Evolutionary conservation across 2,329 filamentous ascomycete species (phyloP).

Genomic region (Dryadomyces quercus-mongolicae): DNA sequence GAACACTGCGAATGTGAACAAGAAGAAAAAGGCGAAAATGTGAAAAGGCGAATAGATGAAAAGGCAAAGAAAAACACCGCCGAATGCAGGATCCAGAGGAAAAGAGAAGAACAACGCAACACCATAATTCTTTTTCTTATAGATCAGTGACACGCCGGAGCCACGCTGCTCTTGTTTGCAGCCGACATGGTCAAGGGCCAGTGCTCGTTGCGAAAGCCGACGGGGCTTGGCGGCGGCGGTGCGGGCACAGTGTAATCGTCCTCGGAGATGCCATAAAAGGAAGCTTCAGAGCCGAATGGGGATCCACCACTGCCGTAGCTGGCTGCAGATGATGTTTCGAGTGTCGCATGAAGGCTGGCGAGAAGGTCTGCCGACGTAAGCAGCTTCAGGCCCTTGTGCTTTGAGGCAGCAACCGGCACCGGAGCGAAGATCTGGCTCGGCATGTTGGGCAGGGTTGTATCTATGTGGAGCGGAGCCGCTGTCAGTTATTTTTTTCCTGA

Average conservation of each 20-base stretch:
- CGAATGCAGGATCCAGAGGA: background rate
- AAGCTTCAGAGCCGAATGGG: constrained; percentile 28
- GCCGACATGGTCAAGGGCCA: constrained; percentile 30
- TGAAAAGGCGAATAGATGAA: no score
- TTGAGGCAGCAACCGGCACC: constrained; percentile 30
- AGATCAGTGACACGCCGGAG: background rate
- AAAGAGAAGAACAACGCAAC: background rate
- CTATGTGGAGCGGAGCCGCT: background rate
- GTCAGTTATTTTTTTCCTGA: background rate
- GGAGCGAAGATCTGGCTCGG: constrained; percentile 32
- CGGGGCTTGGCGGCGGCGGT: constrained; percentile 50
- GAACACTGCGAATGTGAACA: no score
- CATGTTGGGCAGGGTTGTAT: constrained; percentile 20
- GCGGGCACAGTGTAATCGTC: constrained; percentile 53
- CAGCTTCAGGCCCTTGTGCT: constrained; percentile 31
- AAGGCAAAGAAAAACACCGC: background rate
- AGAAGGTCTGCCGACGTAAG: constrained; percentile 39
- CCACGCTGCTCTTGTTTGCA: constrained; percentile 2
- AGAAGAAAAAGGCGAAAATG: no score
- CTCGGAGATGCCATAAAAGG: constrained; percentile 39
- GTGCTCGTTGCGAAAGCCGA: constrained; percentile 46
- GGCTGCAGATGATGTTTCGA: constrained; percentile 16
- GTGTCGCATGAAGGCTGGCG: constrained; percentile 38
- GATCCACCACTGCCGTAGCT: constrained; percentile 12
- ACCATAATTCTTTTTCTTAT: background rate